Evolutionary conservation across 257 asterid genomes (phyloP).

Genomic region (Solanum chilense): DNA sequence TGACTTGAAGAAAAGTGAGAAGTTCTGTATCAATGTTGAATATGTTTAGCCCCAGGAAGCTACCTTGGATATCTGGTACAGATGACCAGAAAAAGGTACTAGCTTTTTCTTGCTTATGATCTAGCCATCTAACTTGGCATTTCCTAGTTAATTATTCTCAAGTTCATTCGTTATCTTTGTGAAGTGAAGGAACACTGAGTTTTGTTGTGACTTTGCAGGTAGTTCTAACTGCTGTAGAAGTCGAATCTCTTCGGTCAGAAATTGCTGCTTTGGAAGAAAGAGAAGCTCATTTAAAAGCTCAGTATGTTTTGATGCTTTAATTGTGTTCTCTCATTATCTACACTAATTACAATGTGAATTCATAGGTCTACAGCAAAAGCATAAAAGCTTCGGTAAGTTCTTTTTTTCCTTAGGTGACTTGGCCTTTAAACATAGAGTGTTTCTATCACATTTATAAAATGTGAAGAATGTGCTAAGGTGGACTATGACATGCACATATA

Average conservation of each 20-base stretch:
- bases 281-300: constrained; percentile 84
- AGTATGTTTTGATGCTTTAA: constrained; percentile 29
- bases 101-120: neutral
- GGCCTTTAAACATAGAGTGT: neutral
- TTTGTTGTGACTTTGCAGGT: constrained; percentile 33
- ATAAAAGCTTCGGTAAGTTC: neutral
- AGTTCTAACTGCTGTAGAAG: constrained; percentile 70
- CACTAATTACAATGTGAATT: neutral
- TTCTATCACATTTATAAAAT: neutral
- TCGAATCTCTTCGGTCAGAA: constrained; percentile 93
- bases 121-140: neutral
- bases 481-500: neutral
- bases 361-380: neutral
- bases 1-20: constrained; percentile 31
- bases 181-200: neutral
- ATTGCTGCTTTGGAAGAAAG: constrained; percentile 71
- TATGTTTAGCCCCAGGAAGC: constrained; percentile 56
- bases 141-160: constrained; percentile 1
- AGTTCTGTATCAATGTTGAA: constrained; percentile 58
- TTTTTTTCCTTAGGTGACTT: neutral
- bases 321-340: neutral
- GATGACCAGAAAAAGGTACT: constrained; percentile 75
- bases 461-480: neutral
- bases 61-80: constrained; percentile 62
- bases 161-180: neutral